A percentile compares a stretch with the other conserved stretches of the same genome.
phyloP scores from a whole-genome alignment of 2,329 filamentous ascomycete species.

The Ambrosiella beaveri region DNA sequence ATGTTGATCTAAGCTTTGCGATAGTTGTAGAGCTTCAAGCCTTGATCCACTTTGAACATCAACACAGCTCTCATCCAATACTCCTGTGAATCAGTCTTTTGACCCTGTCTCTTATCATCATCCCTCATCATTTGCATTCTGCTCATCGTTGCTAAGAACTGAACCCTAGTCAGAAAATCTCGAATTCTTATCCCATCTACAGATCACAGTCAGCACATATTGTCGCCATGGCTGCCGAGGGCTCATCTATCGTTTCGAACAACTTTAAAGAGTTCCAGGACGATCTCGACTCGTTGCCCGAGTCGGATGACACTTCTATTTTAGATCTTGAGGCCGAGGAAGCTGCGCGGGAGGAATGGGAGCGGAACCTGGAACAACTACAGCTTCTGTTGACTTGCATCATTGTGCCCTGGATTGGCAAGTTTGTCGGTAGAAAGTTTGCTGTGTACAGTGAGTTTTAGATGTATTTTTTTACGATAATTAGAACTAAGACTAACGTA shows the following conservation, averaged over 20 bases:
- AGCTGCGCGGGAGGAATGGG: constrained; percentile 90
- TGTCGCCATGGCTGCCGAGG: constrained; percentile 19
- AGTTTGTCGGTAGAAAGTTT: constrained; percentile 86
- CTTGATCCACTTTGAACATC: too few relatives aligned
- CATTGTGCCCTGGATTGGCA: constrained; percentile 80
- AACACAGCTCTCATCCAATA: too few relatives aligned
- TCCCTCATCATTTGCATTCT: not conserved
- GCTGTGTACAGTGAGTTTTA: constrained; percentile 77
- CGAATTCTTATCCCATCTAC: too few relatives aligned
- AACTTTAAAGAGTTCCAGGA: constrained; percentile 31
- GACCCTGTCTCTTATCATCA: too few relatives aligned
- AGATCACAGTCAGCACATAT: not conserved
- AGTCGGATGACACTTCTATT: constrained; percentile 30
- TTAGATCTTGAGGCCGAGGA: constrained; percentile 43
- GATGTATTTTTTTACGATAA: not conserved
- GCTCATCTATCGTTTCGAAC: constrained; percentile 36
- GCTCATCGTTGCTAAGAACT: not conserved
- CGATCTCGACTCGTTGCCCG: constrained; percentile 46
- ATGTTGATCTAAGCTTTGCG: too few relatives aligned
- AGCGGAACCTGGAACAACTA: constrained; percentile 80
- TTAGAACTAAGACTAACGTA: not conserved
- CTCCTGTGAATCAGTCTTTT: too few relatives aligned
- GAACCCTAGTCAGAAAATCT: too few relatives aligned
- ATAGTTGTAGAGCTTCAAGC: too few relatives aligned
- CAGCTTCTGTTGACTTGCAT: constrained; percentile 91